These are phyloP conservation scores for Leptographium lundbergii DNA, from an alignment of 2,329 filamentous ascomycete species.

Conservation along the genomic window DNA sequence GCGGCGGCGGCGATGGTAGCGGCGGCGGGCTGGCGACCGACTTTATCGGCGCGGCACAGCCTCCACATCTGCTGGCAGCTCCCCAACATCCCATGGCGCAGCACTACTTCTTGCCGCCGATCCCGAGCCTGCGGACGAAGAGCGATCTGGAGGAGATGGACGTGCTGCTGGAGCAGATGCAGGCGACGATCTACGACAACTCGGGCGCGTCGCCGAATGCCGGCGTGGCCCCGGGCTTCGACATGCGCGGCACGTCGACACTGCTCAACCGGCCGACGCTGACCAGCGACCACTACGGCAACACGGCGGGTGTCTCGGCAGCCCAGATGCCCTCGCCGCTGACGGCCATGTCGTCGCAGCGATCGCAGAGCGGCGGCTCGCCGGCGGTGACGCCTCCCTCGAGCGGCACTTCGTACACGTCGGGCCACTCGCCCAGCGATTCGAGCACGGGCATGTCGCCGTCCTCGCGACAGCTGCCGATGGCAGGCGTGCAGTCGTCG, in stretches of 20 bases:
- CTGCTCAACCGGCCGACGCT: slow-evolving; percentile 17
- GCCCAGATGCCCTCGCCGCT: slow-evolving; percentile 50
- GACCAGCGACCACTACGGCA: slow-evolving; percentile 19
- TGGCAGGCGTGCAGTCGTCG: slow-evolving; percentile 18
- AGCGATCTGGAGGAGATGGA: slow-evolving; percentile 89
- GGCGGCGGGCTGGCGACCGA: slow-evolving; percentile 37
- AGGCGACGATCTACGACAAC: slow-evolving; percentile 90
- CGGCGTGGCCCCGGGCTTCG: slow-evolving; percentile 55
- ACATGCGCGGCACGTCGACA: slow-evolving; percentile 38
- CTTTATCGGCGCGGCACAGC: slow-evolving; percentile 35
- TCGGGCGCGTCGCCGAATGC: slow-evolving; percentile 70
- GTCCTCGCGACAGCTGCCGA: slow-evolving; percentile 39
- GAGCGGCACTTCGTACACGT: slow-evolving; percentile 63
- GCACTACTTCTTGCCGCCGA: slow-evolving; percentile 79
- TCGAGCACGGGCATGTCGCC: slow-evolving; percentile 62
- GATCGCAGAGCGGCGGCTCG: slow-evolving; percentile 38
- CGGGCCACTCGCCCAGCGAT: slow-evolving; percentile 61
- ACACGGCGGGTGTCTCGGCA: slow-evolving; percentile 24
- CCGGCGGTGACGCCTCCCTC: slow-evolving; percentile 67
- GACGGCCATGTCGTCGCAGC: slow-evolving; percentile 38
- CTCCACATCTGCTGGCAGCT: slow-evolving; percentile 36
- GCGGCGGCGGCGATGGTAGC: slow-evolving; percentile 34
- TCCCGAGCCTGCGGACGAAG: slow-evolving; percentile 83
- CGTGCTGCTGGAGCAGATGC: slow-evolving; percentile 89
- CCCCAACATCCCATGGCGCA: slow-evolving; percentile 49